Percentiles rank a stretch among this genome's conserved stretches.
These are phyloP conservation scores for Handroanthus guayacan DNA, from an alignment of 257 asterid species.

Conservation along the genomic window DNA sequence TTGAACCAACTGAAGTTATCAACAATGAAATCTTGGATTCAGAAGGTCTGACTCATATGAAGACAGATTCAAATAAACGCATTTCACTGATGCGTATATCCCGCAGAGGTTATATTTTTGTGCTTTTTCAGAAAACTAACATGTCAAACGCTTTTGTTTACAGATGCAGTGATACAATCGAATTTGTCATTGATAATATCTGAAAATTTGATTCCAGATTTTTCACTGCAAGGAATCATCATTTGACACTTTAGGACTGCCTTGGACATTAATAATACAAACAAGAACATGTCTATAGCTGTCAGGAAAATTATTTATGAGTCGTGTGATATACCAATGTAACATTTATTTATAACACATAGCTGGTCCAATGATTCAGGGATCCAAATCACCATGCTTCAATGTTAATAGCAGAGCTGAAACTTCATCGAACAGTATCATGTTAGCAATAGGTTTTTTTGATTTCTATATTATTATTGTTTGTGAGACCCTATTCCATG, in stretches of 20 bases:
- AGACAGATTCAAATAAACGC: slow-evolving; percentile 36
- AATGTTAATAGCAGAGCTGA: neutral
- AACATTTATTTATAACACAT: neutral
- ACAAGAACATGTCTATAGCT: neutral
- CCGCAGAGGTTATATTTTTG: slow-evolving; percentile 49
- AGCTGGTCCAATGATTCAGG: neutral
- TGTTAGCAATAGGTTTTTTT: slow-evolving; percentile 4
- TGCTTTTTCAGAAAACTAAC: slow-evolving; percentile 16
- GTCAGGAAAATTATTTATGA: neutral
- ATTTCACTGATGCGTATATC: slow-evolving; percentile 36
- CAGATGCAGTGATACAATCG: slow-evolving; percentile 4
- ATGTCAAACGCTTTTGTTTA: slow-evolving; percentile 11
- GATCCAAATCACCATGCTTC: neutral
- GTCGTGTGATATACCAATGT: slow-evolving; percentile 3
- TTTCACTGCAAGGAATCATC: slow-evolving; percentile 11
- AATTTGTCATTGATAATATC: slow-evolving; percentile 12
- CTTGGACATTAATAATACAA: slow-evolving; percentile 6
- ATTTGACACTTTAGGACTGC: neutral
- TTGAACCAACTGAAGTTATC: slow-evolving; percentile 41
- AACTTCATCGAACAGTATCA: neutral
- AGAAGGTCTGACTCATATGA: slow-evolving; percentile 41
- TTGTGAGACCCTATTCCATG: no score
- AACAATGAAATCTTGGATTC: slow-evolving; percentile 31
- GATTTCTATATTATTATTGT: no score
- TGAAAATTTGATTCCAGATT: neutral